These are phyloP conservation scores for Saitozyma sp. DNA, from an alignment of 768 basidiomycete genomes.

Conservation along the genomic window DNA sequence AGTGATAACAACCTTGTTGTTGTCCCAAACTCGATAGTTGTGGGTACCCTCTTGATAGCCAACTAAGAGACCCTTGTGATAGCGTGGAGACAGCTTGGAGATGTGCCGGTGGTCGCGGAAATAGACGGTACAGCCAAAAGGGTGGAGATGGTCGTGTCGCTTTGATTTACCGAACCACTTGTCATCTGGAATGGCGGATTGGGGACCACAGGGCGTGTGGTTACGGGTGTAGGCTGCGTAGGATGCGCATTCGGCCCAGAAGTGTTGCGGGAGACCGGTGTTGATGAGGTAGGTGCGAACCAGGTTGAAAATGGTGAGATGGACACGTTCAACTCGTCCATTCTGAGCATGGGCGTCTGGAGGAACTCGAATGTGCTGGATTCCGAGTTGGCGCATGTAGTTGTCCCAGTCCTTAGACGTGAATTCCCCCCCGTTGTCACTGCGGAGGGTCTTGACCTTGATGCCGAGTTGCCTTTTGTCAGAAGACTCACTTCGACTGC, in stretches of 20 bases:
- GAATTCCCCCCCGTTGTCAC: constrained; percentile 11
- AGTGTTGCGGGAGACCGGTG: background rate
- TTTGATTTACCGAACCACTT: background rate
- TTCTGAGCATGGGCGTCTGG: constrained; percentile 9
- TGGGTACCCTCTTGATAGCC: no score
- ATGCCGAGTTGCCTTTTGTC: constrained; percentile 3
- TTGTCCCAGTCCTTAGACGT: background rate
- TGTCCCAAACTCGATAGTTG: no score
- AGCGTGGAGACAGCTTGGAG: no score
- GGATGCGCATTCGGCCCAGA: constrained; percentile 5
- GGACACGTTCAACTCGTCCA: constrained; percentile 8
- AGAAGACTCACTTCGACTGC: no score
- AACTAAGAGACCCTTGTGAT: no score
- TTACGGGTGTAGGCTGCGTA: constrained; percentile 8
- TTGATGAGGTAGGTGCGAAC: constrained; percentile 4
- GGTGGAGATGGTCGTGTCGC: no score
- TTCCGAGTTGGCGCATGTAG: background rate
- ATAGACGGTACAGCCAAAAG: no score
- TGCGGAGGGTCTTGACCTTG: constrained; percentile 3
- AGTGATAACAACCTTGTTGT: no score
- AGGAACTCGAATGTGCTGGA: constrained; percentile 4
- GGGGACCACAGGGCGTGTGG: background rate
- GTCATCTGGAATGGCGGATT: constrained; percentile 4
- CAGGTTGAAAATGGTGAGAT: constrained; percentile 5
- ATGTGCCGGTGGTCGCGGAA: no score